phyloP scores from a whole-genome alignment of 129 eudicot genomes.

The Flaveria sonorensis region DNA sequence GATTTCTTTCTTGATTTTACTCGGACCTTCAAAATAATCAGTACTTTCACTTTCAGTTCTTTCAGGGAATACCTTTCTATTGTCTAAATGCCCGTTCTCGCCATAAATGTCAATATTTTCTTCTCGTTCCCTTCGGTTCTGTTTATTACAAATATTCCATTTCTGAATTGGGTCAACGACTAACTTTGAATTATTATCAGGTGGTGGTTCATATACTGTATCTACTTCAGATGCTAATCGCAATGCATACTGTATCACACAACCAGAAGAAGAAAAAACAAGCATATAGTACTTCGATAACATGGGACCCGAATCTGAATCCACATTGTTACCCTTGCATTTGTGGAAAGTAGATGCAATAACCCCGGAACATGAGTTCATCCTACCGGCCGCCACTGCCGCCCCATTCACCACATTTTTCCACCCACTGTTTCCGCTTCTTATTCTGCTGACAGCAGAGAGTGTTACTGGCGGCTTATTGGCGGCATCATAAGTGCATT shows the following conservation, averaged over 20 bases:
- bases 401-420: constrained; percentile 65
- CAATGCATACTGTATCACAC: constrained; percentile 68
- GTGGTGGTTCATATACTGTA: constrained; percentile 41
- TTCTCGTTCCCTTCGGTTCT: constrained; percentile 59
- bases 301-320: constrained; percentile 8
- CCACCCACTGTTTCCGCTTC: constrained; percentile 76
- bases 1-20: constrained; percentile 41
- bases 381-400: constrained; percentile 68
- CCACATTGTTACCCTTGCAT: constrained; percentile 43
- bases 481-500: constrained; percentile 28
- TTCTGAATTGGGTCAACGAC: constrained; percentile 80
- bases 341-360: constrained; percentile 69
- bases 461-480: constrained; percentile 46
- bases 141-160: constrained; percentile 85
- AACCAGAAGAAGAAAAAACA: constrained; percentile 75
- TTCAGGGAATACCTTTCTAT: constrained; percentile 68
- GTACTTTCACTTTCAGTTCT: constrained; percentile 37
- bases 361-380: constrained; percentile 52
- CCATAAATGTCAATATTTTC: constrained; percentile 66
- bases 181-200: constrained; percentile 54
- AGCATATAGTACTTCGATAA: constrained; percentile 56
- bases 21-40: constrained; percentile 36
- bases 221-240: constrained; percentile 49
- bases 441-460: constrained; percentile 71
- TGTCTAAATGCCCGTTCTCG: constrained; percentile 57